These are phyloP conservation scores for Nothophoma quercina DNA, from an alignment of 2,329 filamentous ascomycete species.

Conservation along the genomic window DNA sequence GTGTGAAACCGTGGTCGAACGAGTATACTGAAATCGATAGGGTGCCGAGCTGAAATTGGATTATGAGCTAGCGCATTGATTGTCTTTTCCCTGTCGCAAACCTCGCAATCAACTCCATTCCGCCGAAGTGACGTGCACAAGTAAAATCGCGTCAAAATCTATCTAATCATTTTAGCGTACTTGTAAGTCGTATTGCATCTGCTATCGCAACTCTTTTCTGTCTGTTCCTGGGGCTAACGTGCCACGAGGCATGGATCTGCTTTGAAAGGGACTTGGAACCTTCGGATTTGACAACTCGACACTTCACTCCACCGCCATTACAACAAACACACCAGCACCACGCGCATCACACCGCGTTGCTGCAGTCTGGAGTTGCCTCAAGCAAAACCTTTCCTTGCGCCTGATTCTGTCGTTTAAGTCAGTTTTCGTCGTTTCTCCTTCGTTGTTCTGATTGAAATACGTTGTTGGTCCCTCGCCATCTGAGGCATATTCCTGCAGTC, in stretches of 20 bases:
- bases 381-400: constrained; percentile 14
- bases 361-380: constrained; percentile 16
- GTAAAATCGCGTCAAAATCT: constrained; percentile 14
- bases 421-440: constrained; percentile 2
- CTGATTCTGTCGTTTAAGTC: constrained; percentile 11
- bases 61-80: constrained; percentile 42
- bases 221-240: constrained; percentile 36
- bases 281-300: constrained; percentile 30
- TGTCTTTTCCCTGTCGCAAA: constrained; percentile 36
- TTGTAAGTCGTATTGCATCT: constrained; percentile 25
- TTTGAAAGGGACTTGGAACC: constrained; percentile 41
- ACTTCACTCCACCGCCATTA: constrained; percentile 41
- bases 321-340: constrained; percentile 26
- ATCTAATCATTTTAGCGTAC: constrained; percentile 20
- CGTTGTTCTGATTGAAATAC: not conserved
- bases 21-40: constrained; percentile 38
- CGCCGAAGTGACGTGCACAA: constrained; percentile 34
- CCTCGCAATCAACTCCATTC: constrained; percentile 41
- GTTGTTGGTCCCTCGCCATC: not conserved
- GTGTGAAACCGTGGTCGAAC: constrained; percentile 27
- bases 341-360: constrained; percentile 33
- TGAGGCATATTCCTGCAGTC: constrained; percentile 12
- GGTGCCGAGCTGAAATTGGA: constrained; percentile 50
- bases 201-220: constrained; percentile 20
- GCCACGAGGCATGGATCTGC: constrained; percentile 45